Percentiles rank a stretch among this genome's conserved stretches.
These are phyloP conservation scores for Botrytis paeoniae DNA, from an alignment of 2,329 filamentous ascomycete species.

Conservation along the genomic window DNA sequence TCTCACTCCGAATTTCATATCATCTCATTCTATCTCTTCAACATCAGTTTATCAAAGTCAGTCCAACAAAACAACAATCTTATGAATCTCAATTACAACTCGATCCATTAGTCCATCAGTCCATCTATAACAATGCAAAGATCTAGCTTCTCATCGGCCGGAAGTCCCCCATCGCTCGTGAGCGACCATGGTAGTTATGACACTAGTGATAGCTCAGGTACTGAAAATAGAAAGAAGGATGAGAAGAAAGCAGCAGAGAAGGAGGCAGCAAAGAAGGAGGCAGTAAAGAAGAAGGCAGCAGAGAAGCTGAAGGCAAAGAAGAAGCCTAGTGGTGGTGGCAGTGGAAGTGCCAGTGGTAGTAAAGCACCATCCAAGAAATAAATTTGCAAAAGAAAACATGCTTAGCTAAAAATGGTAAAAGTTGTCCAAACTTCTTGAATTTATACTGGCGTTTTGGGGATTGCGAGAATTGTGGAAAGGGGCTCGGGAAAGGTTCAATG, in stretches of 20 bases:
- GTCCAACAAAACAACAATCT: not conserved
- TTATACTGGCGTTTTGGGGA: not conserved
- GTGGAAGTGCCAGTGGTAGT: no score
- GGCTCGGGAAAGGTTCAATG: not conserved
- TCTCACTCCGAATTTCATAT: not conserved
- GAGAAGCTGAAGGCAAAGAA: no score
- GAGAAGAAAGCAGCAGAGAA: no score
- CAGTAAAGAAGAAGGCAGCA: no score
- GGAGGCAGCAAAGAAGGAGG: no score
- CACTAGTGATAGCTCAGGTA: no score
- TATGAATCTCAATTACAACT: not conserved
- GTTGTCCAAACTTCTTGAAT: not conserved
- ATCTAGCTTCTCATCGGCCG: no score
- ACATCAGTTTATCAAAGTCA: not conserved
- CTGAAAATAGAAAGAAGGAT: no score
- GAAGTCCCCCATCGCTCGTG: no score
- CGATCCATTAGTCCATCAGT: not conserved
- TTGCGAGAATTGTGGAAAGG: not conserved
- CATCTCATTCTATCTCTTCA: not conserved
- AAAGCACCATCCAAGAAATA: not conserved
- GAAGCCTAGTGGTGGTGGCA: no score
- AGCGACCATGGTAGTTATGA: no score
- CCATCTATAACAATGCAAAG: not conserved
- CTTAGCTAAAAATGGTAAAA: not conserved
- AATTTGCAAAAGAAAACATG: not conserved